Base-by-base conservation (phyloP, 1,284 basidiomycete species). In the Sporisorium reilianum region DNA sequence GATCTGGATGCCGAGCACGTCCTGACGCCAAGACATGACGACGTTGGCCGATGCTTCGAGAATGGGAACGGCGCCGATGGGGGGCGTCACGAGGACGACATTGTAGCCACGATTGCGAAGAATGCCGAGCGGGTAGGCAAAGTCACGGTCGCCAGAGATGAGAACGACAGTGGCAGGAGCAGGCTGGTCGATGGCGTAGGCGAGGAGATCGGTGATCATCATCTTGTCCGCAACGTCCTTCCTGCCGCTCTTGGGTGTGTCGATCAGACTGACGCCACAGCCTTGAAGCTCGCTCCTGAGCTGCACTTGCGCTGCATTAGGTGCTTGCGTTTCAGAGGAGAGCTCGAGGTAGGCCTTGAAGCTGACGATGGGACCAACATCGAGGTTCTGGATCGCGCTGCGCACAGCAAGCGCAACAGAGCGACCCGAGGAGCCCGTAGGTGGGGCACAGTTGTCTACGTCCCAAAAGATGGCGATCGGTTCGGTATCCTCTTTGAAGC, bases 321-420 rank as follows among this genome's bases (percentile, higher is more conserved):
- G 68, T 3, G 61, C 64, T n/a, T 62, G 60, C 2, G 63, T 68
- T 45, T 78, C 80, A 23, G 67, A 66, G 25, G 70, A 69, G 7
- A 81, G 62, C 54, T 81, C 80, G 10, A 81, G 69, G 44, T 81
- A 81, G 16, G 80, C 80, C 55, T 81, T 81, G 77, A 81, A 80
- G 59, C 66, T 76, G 55, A 77, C 64, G 55, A 81, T 79, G 25
- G 78, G 71, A 5, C 73, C 75, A 5, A 55, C 28, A 2, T 63
- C 61, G 23, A 78, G 56, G 36, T 63, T 69, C 48, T 80, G 75
- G 8, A 79, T 62, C 1, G 77, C 64, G 26, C 61, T 59, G 10
- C 80, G 74, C 8, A 81, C 75, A 2, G 73, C 69, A 12, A 71
- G 69, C 11, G 72, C 79, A 8, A 81, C 69, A 12, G 66, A 68